Conservation (phyloP, 306 rosid genomes). For the Lupinus albus region DNA sequence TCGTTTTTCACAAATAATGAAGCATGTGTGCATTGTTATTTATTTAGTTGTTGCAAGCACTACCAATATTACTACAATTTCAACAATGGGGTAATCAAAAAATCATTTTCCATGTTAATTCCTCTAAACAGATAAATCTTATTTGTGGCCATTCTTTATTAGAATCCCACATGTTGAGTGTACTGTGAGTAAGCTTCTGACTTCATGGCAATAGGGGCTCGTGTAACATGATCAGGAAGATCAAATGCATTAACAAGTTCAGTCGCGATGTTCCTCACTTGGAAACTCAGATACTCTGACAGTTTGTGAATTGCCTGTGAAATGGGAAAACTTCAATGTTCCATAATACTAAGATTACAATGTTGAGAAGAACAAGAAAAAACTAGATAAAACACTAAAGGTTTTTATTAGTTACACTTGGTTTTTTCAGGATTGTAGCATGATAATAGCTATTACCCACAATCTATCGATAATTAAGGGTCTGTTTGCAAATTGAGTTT, state of each 20-base stretch:
- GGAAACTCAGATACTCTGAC: conserved; percentile 79
- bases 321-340: conserved; percentile 27
- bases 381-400: background rate
- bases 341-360: conserved; percentile 10
- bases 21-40: background rate
- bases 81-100: conserved; percentile 4
- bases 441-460: background rate
- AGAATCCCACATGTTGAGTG: conserved; percentile 75
- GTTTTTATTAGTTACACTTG: conserved; percentile 1
- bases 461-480: background rate
- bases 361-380: background rate
- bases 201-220: conserved; percentile 90
- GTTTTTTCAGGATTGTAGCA: conserved; percentile 7
- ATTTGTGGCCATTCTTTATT: background rate
- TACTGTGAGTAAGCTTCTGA: conserved; percentile 85
- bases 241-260: conserved; percentile 88
- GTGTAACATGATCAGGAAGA: conserved; percentile 74
- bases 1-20: conserved; percentile 13
- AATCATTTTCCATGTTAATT: background rate
- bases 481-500: too few species aligned
- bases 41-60: conserved; percentile 4
- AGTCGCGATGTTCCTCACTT: conserved; percentile 80
- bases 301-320: conserved; percentile 91
- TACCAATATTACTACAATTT: conserved; percentile 20
- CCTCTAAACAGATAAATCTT: conserved; percentile 16